Evolutionary conservation across 768 basidiomycete genomes (phyloP), one percentile per base, ranked within the genome.

Genomic region (Baorangia bicolor): DNA sequence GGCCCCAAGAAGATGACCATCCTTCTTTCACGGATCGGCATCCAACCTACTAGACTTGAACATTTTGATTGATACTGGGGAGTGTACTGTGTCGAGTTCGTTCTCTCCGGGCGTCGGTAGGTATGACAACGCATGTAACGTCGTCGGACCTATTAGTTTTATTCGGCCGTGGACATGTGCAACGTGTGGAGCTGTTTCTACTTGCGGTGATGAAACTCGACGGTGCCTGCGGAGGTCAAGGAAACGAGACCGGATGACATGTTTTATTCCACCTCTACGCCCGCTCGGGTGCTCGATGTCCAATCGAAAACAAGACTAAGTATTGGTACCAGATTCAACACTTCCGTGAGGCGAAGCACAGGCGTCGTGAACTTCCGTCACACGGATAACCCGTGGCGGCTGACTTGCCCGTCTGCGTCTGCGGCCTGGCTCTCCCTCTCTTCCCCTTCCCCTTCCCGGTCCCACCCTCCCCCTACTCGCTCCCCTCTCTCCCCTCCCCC

Each of bases 41-140:
- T 81, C 51, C 67, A 53, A 34, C 73, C 85, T 16, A 77, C 77
- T 16, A 74, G 69, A 63, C 78, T 85, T 53, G 76, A 73, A 60
- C 77, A 81, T 47, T 87, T 86, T 69, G 77, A 79, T 64, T 82
- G 64, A 67, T 38, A n/a, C 16, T 8, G 23, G 34, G 27, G 6
- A 16, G 5, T 35, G 30, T 25, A 52, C 12, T 14, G 33, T 28
- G n/a, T n/a, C n/a, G n/a, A n/a, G n/a, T n/a, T n/a, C n/a, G n/a
- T n/a, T n/a, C n/a, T n/a, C n/a, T n/a, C n/a, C n/a, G n/a, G n/a
- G 18, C 11, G n/a, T 30, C 3, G 4, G 49, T 38, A 43, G 48
- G 38, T 43, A 54, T 64, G 58, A 34, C 62, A 28, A 61, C 58
- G 14, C 4, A 20, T 34, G 41, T 12, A 23, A 42, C 18, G n/a